Evolutionary conservation across 1,284 basidiomycete species (phyloP).

Genomic region (Xerocomus nothofagi): DNA sequence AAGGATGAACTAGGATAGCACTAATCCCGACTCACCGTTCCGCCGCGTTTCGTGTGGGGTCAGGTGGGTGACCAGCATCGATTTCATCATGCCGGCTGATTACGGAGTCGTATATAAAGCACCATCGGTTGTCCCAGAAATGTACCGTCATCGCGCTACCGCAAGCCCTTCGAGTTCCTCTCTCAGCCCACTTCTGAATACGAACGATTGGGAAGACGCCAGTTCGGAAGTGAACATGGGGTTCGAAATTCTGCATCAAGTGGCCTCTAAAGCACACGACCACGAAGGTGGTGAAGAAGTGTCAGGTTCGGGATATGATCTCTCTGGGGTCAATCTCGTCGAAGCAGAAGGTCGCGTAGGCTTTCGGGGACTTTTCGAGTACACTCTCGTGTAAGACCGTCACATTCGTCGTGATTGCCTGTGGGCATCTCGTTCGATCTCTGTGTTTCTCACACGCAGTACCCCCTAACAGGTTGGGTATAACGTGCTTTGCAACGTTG

Average conservation of each 20-base stretch:
- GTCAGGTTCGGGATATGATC: background rate
- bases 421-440: background rate
- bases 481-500: constrained; percentile 35
- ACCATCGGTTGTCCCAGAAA: background rate
- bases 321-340: constrained; percentile 13
- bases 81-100: background rate
- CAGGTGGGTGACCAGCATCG: too few relatives aligned
- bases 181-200: constrained; percentile 12
- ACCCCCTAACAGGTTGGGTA: constrained; percentile 24
- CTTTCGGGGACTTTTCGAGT: constrained; percentile 32
- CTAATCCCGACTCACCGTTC: too few relatives aligned
- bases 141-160: constrained; percentile 2
- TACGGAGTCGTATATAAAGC: constrained; percentile 21
- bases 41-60: too few relatives aligned
- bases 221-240: constrained; percentile 13
- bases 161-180: constrained; percentile 16
- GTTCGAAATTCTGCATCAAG: constrained; percentile 1
- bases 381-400: constrained; percentile 28
- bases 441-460: constrained; percentile 5
- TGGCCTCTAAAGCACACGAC: constrained; percentile 3
- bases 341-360: constrained; percentile 26
- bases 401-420: background rate
- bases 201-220: constrained; percentile 3
- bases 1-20: too few relatives aligned
- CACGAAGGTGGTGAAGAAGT: constrained; percentile 4